Evolutionary conservation across 441 rosid species (phyloP), one percentile per base, ranked within the genome.

Genomic region (Macaranga tanarius): DNA sequence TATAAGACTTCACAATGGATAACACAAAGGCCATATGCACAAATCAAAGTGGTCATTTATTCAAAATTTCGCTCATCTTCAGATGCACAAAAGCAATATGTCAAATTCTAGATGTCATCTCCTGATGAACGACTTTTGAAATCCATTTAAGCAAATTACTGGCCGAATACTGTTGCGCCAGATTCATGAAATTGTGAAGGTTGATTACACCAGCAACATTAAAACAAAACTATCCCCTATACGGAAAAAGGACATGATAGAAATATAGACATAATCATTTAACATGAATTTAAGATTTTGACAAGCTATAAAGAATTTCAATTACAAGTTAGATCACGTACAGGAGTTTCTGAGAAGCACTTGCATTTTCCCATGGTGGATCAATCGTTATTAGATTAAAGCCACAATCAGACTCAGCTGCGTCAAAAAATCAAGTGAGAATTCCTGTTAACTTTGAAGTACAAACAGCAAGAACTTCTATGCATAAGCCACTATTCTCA

Each of bases 351-450:
- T 94, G 97, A 76, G 67, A 89, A 75, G 92, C 97, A 73, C 97
- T 92, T 75, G 89, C 92, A 77, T 89, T 92, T 81, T 92, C 97
- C 99, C 97, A 92, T 0, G 99, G 99, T 55, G 97, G 97, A 85
- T 94, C 97, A 57, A 92, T 79, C 62, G 90, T 83, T 69, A 94
- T 87, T 75, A 89, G 87, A 77, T 86, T 88, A 84, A 85, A 94
- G 62, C 92, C 90, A 73, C 76, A 74, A 65, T 73, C 79, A 73
- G 86, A 71, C 47, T 79, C 88, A 76, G 77, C 97, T 90, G 87
- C 91, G 84, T 44, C 48, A 56, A 69, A 31, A 72, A 73, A 75
- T 73, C 26, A 75, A 69, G 65, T 16, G 19, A 70, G 58, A 9
- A 64, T 25, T 62, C 26, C 8, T 48, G 44, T 52, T 42, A 65